Conservation (phyloP, 2,329 filamentous ascomycete species). For the Dactylellina sp. region DNA sequence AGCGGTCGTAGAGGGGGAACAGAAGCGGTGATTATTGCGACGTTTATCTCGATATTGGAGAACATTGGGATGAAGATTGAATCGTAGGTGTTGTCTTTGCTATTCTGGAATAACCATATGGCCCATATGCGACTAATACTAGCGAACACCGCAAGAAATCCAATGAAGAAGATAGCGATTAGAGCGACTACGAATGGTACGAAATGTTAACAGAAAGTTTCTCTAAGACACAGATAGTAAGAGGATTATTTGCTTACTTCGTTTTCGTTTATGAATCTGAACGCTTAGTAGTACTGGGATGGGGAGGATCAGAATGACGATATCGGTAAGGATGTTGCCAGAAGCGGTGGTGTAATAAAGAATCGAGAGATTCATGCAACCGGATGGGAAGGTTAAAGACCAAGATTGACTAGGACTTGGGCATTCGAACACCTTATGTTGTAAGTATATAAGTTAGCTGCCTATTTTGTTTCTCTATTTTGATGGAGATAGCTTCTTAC, state of each 20-base stretch:
- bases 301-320: slow-evolving; percentile 66
- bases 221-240: neutral
- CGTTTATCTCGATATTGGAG: slow-evolving; percentile 64
- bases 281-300: slow-evolving; percentile 67
- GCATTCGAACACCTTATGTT: slow-evolving; percentile 61
- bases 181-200: slow-evolving; percentile 33
- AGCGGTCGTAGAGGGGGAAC: slow-evolving; percentile 65
- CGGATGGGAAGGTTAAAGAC: slow-evolving; percentile 58
- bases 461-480: slow-evolving; percentile 22
- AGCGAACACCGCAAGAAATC: slow-evolving; percentile 59
- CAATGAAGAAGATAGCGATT: slow-evolving; percentile 58
- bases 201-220: neutral
- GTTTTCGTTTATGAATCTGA: slow-evolving; percentile 65
- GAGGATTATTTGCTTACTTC: slow-evolving; percentile 27
- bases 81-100: slow-evolving; percentile 53
- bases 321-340: slow-evolving; percentile 67
- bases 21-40: slow-evolving; percentile 65
- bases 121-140: slow-evolving; percentile 60
- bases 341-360: slow-evolving; percentile 64
- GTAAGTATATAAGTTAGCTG: neutral
- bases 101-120: slow-evolving; percentile 58
- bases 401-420: slow-evolving; percentile 59
- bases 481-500: slow-evolving; percentile 60
- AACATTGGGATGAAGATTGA: slow-evolving; percentile 58
- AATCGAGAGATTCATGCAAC: slow-evolving; percentile 63